Conservation (phyloP, 1,284 basidiomycete species). For the Tilletia caries region DNA sequence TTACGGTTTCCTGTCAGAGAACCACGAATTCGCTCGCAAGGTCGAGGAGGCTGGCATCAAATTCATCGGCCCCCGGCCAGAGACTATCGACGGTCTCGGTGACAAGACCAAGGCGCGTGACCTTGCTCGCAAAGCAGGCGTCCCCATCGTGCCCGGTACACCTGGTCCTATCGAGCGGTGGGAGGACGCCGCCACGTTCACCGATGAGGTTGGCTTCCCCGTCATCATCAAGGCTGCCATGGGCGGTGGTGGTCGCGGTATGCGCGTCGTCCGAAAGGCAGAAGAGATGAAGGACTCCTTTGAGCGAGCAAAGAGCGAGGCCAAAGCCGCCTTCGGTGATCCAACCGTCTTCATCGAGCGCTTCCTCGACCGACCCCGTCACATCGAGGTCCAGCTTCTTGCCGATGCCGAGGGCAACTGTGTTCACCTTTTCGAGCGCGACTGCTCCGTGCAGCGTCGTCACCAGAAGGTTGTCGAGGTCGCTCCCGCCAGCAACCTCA, state of each 20-base stretch:
- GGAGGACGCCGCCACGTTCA: conserved; percentile 78
- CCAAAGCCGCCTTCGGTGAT: conserved; percentile 93
- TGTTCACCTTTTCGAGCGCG: conserved; percentile 95
- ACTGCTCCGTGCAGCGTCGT: conserved; percentile 94
- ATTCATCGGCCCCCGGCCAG: conserved; percentile 91
- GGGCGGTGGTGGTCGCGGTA: conserved; percentile 96
- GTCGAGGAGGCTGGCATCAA: conserved; percentile 96
- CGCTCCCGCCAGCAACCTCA: conserved; percentile 89
- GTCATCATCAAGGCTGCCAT: conserved; percentile 93
- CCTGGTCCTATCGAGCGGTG: conserved; percentile 85
- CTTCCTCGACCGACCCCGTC: conserved; percentile 90
- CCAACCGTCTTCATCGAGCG: conserved; percentile 95
- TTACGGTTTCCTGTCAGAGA: conserved; percentile 97
- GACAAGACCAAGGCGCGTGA: conserved; percentile 91
- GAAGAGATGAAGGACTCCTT: conserved; percentile 86
- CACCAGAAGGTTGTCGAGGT: conserved; percentile 99
- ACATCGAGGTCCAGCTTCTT: conserved; percentile 94
- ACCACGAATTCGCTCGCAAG: conserved; percentile 89
- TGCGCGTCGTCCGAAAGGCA: conserved; percentile 93
- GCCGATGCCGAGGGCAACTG: conserved; percentile 88
- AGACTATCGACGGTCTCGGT: conserved; percentile 94
- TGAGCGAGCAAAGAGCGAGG: conserved; percentile 88
- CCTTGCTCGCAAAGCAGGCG: conserved; percentile 55
- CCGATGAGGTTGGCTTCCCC: conserved; percentile 92
- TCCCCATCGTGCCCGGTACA: conserved; percentile 96